Percentiles rank a stretch among this genome's conserved stretches.
Evolutionary conservation across 305 asterid species (phyloP).

Genomic region (Plantago lanceolata): DNA sequence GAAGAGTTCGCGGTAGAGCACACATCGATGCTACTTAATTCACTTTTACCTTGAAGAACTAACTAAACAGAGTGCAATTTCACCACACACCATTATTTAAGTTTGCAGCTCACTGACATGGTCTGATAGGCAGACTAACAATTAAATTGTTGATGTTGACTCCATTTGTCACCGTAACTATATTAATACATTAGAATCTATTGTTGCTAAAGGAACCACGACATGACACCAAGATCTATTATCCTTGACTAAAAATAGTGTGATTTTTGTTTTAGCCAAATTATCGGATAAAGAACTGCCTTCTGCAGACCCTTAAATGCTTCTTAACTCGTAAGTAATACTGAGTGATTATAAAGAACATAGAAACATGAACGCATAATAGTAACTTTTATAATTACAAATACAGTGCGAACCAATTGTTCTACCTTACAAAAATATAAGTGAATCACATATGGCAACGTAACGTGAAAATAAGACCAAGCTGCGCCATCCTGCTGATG

Average conservation of each 20-base stretch:
- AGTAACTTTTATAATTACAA: conserved; percentile 2
- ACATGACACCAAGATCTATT: neutral
- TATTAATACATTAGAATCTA: neutral
- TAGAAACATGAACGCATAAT: neutral
- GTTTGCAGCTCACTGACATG: neutral
- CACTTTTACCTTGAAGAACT: neutral
- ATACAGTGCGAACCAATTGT: neutral
- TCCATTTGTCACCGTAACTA: neutral
- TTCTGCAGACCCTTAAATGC: conserved; percentile 6
- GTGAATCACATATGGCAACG: neutral
- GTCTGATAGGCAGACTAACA: neutral
- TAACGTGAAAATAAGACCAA: neutral
- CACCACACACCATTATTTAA: neutral
- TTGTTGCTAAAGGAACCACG: neutral
- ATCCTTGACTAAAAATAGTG: neutral
- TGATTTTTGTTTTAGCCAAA: neutral
- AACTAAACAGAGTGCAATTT: neutral
- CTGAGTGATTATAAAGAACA: neutral
- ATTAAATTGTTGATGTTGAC: neutral
- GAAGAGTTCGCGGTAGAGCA: neutral
- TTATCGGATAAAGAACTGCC: conserved; percentile 4
- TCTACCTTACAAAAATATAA: neutral
- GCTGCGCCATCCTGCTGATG: conserved; percentile 6
- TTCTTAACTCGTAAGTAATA: neutral
- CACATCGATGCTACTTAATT: neutral